A percentile compares a stretch with the other conserved stretches of the same genome.
Evolutionary conservation across 2,329 filamentous ascomycete genomes (phyloP).

Genomic region (Xenoacremonium recifei): DNA sequence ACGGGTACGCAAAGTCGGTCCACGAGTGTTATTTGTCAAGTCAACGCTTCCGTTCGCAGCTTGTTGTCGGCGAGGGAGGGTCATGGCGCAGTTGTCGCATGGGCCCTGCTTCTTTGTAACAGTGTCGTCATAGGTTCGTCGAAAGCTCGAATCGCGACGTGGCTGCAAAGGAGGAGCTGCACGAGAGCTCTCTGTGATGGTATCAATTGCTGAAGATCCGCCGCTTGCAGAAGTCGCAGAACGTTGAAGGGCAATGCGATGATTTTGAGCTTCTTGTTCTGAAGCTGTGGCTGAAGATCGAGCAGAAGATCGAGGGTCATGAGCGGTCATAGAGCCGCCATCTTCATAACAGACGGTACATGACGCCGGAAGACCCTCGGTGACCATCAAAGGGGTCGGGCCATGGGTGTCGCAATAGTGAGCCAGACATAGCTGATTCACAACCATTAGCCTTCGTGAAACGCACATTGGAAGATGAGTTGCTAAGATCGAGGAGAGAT

Average conservation of each 20-base stretch:
- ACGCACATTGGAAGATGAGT: constrained; percentile 25
- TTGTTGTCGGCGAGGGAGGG: constrained; percentile 48
- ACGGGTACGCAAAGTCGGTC: constrained; percentile 59
- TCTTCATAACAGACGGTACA: constrained; percentile 59
- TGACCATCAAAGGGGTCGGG: constrained; percentile 68
- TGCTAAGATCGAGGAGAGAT: constrained; percentile 5
- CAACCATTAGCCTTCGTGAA: constrained; percentile 30
- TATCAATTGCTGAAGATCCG: constrained; percentile 47
- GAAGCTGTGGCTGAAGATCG: constrained; percentile 43
- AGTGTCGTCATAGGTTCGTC: constrained; percentile 63
- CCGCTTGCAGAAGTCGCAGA: constrained; percentile 33
- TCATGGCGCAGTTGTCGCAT: constrained; percentile 68
- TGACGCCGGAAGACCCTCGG: constrained; percentile 61
- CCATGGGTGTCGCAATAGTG: constrained; percentile 71
- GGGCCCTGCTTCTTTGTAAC: constrained; percentile 62
- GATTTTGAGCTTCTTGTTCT: constrained; percentile 43
- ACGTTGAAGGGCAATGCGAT: constrained; percentile 42
- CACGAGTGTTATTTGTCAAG: constrained; percentile 38
- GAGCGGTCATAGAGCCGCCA: constrained; percentile 15
- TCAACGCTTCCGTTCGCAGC: constrained; percentile 23
- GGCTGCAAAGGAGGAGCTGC: constrained; percentile 35
- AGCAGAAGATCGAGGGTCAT: constrained; percentile 38
- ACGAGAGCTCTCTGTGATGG: constrained; percentile 57
- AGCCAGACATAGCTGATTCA: constrained; percentile 63
- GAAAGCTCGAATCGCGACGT: constrained; percentile 58